These are phyloP conservation scores for Termitomyces sp. DNA, from an alignment of 768 basidiomycete genomes.

Conservation along the genomic window DNA sequence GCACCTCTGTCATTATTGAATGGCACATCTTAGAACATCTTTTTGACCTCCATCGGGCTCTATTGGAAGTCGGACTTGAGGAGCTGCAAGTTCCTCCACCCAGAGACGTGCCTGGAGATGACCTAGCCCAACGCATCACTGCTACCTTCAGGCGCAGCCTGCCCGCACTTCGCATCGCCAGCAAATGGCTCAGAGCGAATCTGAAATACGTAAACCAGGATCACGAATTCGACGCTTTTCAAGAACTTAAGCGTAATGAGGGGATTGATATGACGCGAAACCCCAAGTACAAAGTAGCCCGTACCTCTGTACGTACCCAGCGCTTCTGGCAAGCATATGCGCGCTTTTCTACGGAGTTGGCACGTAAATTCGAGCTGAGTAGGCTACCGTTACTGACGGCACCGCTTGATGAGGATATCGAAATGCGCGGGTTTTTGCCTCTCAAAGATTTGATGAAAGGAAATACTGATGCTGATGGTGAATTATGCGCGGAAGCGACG, in stretches of 20 bases:
- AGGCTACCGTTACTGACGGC: slow-evolving; percentile 51
- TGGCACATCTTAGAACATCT: slow-evolving; percentile 63
- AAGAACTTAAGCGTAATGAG: slow-evolving; percentile 22
- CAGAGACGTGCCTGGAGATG: slow-evolving; percentile 46
- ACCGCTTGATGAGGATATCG: slow-evolving; percentile 85
- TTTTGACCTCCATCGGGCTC: slow-evolving; percentile 52
- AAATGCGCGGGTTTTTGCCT: slow-evolving; percentile 84
- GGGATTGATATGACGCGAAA: slow-evolving; percentile 24
- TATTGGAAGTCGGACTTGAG: slow-evolving; percentile 60
- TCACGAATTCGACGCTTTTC: slow-evolving; percentile 28
- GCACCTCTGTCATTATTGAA: slow-evolving; percentile 43
- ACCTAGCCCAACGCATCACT: slow-evolving; percentile 78
- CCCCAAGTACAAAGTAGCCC: slow-evolving; percentile 24
- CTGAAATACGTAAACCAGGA: slow-evolving; percentile 56
- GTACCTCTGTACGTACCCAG: slow-evolving; percentile 32
- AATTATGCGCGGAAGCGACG: slow-evolving; percentile 14
- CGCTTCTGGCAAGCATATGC: slow-evolving; percentile 72
- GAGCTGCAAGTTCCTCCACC: slow-evolving; percentile 56
- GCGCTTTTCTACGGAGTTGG: slow-evolving; percentile 57
- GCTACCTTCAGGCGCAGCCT: slow-evolving; percentile 82
- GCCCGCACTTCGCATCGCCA: slow-evolving; percentile 80
- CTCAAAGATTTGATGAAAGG: slow-evolving; percentile 56
- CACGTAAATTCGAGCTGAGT: slow-evolving; percentile 59
- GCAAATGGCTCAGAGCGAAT: slow-evolving; percentile 86
- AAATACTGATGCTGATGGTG: slow-evolving; percentile 15